Conservation (phyloP, 179 eudicot genomes). For the Sideroxylon spinosum region DNA sequence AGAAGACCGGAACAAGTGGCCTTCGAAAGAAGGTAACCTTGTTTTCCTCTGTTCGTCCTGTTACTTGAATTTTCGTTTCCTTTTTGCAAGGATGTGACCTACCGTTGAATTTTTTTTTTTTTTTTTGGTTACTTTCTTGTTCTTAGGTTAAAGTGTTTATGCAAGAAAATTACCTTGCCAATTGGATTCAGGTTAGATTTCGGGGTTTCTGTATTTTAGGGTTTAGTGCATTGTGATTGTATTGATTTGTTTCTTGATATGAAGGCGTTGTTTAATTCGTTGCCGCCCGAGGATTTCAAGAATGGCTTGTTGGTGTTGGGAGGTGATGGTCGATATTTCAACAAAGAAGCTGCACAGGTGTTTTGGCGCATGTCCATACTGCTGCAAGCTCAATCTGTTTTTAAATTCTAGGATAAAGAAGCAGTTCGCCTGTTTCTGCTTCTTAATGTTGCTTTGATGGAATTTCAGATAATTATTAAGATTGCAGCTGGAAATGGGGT, state of each 20-base stretch:
- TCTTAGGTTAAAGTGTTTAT: conserved; percentile 81
- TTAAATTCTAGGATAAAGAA: background rate
- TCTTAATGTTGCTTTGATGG: conserved; percentile 14
- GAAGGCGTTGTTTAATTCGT: conserved; percentile 83
- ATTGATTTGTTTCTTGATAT: conserved; percentile 17
- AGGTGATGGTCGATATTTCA: conserved; percentile 94
- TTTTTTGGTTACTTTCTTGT: conserved; percentile 16
- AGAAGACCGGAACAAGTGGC: conserved; percentile 69
- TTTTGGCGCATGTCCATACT: conserved; percentile 6
- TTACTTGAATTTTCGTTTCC: conserved; percentile 12
- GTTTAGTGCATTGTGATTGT: conserved; percentile 6
- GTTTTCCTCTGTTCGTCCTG: background rate
- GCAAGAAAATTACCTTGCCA: conserved; percentile 91
- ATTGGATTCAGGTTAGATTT: conserved; percentile 88
- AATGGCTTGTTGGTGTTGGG: conserved; percentile 83
- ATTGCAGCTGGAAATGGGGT: conserved; percentile 98
- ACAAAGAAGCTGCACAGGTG: conserved; percentile 95
- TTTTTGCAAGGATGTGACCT: background rate
- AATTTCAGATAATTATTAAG: conserved; percentile 67
- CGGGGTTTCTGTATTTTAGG: background rate
- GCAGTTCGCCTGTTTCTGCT: conserved; percentile 2
- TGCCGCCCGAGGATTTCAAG: conserved; percentile 76
- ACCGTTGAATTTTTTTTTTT: conserved; percentile 4
- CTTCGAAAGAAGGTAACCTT: conserved; percentile 56
- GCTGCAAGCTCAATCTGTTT: background rate